Percentiles rank a stretch among this genome's conserved stretches.
phyloP scores from a whole-genome alignment of 2,329 filamentous ascomycete genomes.

The Cordyceps militaris region DNA sequence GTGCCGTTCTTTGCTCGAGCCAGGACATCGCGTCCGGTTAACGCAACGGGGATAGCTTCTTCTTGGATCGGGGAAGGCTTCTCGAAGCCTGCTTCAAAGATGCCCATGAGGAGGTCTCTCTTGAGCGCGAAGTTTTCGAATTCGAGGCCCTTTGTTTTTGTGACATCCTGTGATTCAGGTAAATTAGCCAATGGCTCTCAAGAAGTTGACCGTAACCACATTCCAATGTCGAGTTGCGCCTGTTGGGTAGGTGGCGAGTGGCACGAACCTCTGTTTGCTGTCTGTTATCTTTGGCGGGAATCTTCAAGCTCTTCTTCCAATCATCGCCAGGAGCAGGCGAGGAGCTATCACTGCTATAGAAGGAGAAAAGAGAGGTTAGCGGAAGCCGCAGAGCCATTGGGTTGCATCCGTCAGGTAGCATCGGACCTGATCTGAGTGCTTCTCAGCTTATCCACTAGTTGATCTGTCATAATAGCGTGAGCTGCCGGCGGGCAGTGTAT shows the following conservation, averaged over 20 bases:
- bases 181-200: not conserved
- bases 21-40: conserved; percentile 91
- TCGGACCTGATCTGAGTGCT: conserved; percentile 35
- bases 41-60: conserved; percentile 93
- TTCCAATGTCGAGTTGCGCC: not conserved
- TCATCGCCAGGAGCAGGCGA: conserved; percentile 43
- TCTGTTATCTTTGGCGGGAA: conserved; percentile 67
- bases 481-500: conserved; percentile 22
- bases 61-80: conserved; percentile 99
- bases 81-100: conserved; percentile 98
- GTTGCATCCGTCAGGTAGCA: not conserved
- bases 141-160: conserved; percentile 92
- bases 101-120: conserved; percentile 94
- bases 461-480: conserved; percentile 35
- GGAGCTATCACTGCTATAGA: conserved; percentile 37
- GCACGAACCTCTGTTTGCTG: conserved; percentile 67
- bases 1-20: conserved; percentile 98
- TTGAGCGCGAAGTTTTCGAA: conserved; percentile 97
- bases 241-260: not conserved
- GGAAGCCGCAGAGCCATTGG: conserved; percentile 14
- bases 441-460: conserved; percentile 39
- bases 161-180: conserved; percentile 71
- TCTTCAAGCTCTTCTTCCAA: conserved; percentile 68
- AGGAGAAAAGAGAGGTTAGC: conserved; percentile 28
- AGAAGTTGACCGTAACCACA: not conserved